Conservation (phyloP, 345 rosid genomes). For the Populus davidiana region DNA sequence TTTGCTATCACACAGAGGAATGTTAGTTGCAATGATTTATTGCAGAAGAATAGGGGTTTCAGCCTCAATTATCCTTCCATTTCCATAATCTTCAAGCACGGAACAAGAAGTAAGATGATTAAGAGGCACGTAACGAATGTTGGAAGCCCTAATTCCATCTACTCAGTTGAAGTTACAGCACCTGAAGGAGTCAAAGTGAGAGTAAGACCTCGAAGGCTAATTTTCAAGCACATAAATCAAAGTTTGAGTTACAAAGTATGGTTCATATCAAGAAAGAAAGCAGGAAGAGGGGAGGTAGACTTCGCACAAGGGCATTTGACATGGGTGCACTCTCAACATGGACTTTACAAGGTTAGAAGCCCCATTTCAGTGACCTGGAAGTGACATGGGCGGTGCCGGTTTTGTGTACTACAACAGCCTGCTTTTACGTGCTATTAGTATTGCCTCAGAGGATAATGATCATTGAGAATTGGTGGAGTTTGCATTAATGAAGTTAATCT, state of each 20-base stretch:
- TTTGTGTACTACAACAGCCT: not conserved
- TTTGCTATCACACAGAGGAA: constrained; percentile 42
- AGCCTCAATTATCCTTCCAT: constrained; percentile 87
- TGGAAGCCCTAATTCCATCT: constrained; percentile 62
- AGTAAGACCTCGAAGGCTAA: constrained; percentile 53
- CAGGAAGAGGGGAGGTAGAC: constrained; percentile 18
- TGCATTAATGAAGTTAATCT: not conserved
- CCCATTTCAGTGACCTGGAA: constrained; percentile 79
- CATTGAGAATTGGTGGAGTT: not conserved
- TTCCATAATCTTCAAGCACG: constrained; percentile 58
- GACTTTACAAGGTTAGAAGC: constrained; percentile 58
- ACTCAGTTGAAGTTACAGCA: constrained; percentile 58
- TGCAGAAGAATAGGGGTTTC: constrained; percentile 29
- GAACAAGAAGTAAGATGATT: constrained; percentile 48
- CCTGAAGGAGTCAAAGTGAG: constrained; percentile 35
- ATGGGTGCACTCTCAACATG: constrained; percentile 60
- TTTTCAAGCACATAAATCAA: constrained; percentile 51
- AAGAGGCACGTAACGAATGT: constrained; percentile 68
- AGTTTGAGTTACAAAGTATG: constrained; percentile 57
- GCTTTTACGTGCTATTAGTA: not conserved
- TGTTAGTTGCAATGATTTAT: constrained; percentile 19
- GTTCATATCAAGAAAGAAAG: constrained; percentile 53
- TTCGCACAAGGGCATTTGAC: constrained; percentile 67
- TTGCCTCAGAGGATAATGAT: constrained; percentile 7
- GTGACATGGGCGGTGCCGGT: not conserved